Evolutionary conservation across 305 asterid genomes (phyloP).

Genomic region (Ruellia speciosa): DNA sequence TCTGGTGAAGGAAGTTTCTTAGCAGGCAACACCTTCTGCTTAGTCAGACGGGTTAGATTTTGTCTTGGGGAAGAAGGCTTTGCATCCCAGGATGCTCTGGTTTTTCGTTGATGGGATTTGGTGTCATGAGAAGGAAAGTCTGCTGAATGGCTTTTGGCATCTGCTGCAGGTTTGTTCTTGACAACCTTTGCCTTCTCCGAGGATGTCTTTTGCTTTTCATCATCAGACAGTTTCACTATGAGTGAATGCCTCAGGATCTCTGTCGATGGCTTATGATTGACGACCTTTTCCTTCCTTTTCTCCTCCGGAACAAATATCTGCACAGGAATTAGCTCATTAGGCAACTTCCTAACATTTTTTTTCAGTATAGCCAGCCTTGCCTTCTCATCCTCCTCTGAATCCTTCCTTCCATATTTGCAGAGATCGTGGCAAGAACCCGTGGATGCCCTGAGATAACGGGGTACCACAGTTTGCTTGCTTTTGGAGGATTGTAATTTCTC

Average conservation of each 20-base stretch:
- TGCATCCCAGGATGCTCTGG: conserved; percentile 21
- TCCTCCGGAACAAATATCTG: conserved; percentile 12
- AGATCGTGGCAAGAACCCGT: conserved; percentile 90
- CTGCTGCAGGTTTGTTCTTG: conserved; percentile 19
- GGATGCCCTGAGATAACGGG: conserved; percentile 73
- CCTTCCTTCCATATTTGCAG: conserved; percentile 64
- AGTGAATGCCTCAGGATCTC: neutral
- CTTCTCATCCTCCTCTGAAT: conserved; percentile 44
- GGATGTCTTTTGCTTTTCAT: conserved; percentile 23
- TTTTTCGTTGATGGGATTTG: conserved; percentile 21
- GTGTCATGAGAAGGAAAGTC: conserved; percentile 22
- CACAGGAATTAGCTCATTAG: conserved; percentile 27
- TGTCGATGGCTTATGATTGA: conserved; percentile 20
- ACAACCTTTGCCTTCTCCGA: conserved; percentile 19
- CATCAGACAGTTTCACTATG: neutral
- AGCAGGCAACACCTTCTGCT: conserved; percentile 22
- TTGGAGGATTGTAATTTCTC: conserved; percentile 31
- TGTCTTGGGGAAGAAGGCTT: conserved; percentile 13
- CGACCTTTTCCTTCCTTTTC: conserved; percentile 19
- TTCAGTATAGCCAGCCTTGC: conserved; percentile 36
- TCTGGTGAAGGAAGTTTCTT: conserved; percentile 19
- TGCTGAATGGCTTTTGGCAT: conserved; percentile 18
- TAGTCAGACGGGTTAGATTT: conserved; percentile 21
- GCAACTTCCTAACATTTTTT: conserved; percentile 24
- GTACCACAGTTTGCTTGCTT: conserved; percentile 28